phyloP scores from a whole-genome alignment of 1,284 basidiomycete species.

The Ceratorhiza oryzae-sativae region DNA sequence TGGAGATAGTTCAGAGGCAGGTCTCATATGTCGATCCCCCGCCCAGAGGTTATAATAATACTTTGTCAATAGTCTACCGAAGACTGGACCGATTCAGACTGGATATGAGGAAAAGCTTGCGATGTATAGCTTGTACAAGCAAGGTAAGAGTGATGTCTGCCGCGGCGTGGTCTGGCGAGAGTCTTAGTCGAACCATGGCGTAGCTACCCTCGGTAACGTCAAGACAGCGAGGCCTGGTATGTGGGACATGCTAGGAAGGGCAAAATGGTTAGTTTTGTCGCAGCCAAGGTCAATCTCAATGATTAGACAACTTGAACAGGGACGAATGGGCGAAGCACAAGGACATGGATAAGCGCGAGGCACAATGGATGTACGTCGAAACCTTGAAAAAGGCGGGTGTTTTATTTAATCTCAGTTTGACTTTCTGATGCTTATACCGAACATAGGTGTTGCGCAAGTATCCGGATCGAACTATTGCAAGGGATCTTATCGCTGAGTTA shows the following conservation, averaged over 20 bases:
- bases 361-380: conserved; percentile 90
- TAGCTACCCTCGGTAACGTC: conserved; percentile 90
- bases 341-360: conserved; percentile 78
- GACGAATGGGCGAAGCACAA: conserved; percentile 95
- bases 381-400: conserved; percentile 77
- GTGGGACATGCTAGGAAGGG: conserved; percentile 91
- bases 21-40: conserved; percentile 36
- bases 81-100: conserved; percentile 95
- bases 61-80: conserved; percentile 65
- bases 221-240: conserved; percentile 80
- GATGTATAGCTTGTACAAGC: conserved; percentile 94
- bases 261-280: conserved; percentile 77
- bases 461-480: conserved; percentile 80
- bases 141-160: conserved; percentile 63
- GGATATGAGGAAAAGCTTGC: conserved; percentile 95
- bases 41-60: neutral
- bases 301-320: conserved; percentile 57
- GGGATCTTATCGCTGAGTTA: conserved; percentile 80
- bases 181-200: conserved; percentile 34
- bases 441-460: conserved; percentile 81
- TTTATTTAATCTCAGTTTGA: neutral
- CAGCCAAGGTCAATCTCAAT: no score
- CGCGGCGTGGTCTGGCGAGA: conserved; percentile 39
- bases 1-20: conserved; percentile 85
- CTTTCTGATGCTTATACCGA: neutral